Evolutionary conservation across 495 filamentous ascomycete species (phyloP), one percentile per base, ranked within the genome.

Genomic region (Penicillium flavigenum): DNA sequence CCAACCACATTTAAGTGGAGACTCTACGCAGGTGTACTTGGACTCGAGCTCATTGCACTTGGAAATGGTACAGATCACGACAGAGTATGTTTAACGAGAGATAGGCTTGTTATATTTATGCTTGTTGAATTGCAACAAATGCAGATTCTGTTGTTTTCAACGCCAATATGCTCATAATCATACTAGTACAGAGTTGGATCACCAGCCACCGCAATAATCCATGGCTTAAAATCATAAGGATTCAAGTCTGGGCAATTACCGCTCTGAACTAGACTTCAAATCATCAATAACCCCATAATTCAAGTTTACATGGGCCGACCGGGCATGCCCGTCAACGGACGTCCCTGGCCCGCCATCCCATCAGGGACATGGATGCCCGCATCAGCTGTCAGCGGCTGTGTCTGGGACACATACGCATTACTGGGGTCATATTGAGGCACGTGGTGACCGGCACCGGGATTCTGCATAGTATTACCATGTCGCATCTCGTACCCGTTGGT

Each of bases 401-500:
- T 66, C 34, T 72, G 70, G 0, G 71, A 62, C 8, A 61, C 64
- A 67, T 80, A 77, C 26, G 71, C 56, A 32, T 70, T 78, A 49
- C 71, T 66, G 16, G 60, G 42, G 12, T 70, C 64, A 53, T 70
- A 74, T 5, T 61, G 59, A 14, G 63, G 61, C 19, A 59, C 50
- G 32, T 64, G 64, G 3, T 51, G 65, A 31, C 55, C 51, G 19
- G 65, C 51, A 9, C 34, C 57, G 5, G 66, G 69, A 8, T 66
- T 72, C 26, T 65, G 65, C 43, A 50, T 64, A 19, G 61, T 51
- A 59, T 76, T 73, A 5, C 71, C 70, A 44, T 63, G 62, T 49
- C 74, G 74, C 76, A 79, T 76, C 59, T 80, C 75, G 57, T 71
- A 78, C 1, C 69, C 72, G 46, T 71, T 61, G 0, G 62, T 65